Percentiles rank a stretch among this genome's conserved stretches.
These are phyloP conservation scores for Sphagnum magellanicum DNA, from an alignment of 228 moss, liverwort and hornwort species.

Conservation along the genomic window DNA sequence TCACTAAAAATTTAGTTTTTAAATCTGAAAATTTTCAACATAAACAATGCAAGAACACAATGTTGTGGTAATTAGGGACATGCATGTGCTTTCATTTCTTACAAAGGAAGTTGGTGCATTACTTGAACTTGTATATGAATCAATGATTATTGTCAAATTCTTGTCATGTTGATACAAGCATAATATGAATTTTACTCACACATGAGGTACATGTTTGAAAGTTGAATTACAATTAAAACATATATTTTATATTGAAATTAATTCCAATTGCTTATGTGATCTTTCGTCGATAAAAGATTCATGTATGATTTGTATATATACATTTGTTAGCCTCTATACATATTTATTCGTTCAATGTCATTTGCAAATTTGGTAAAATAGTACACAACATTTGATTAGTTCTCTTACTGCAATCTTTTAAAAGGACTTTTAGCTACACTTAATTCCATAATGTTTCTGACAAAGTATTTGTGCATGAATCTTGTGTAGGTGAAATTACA, in stretches of 20 bases:
- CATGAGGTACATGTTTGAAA: no score
- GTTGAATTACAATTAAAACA: no score
- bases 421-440: not conserved
- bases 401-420: not conserved
- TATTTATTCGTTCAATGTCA: not conserved
- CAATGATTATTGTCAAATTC: no score
- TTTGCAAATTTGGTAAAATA: not conserved
- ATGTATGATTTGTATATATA: not conserved
- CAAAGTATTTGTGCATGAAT: no score
- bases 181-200: no score
- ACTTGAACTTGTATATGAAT: no score
- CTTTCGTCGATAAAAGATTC: not conserved
- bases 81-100: not conserved
- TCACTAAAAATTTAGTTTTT: no score
- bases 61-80: not conserved
- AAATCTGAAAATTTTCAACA: not conserved
- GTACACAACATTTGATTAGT: not conserved
- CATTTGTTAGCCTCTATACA: not conserved
- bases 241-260: no score
- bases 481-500: conserved; percentile 2
- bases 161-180: no score
- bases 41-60: not conserved
- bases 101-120: not conserved
- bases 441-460: not conserved
- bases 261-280: not conserved